Evolutionary conservation across 306 rosid species (phyloP), one percentile per base, ranked within the genome.

Genomic region (Hippophae tibetana): DNA sequence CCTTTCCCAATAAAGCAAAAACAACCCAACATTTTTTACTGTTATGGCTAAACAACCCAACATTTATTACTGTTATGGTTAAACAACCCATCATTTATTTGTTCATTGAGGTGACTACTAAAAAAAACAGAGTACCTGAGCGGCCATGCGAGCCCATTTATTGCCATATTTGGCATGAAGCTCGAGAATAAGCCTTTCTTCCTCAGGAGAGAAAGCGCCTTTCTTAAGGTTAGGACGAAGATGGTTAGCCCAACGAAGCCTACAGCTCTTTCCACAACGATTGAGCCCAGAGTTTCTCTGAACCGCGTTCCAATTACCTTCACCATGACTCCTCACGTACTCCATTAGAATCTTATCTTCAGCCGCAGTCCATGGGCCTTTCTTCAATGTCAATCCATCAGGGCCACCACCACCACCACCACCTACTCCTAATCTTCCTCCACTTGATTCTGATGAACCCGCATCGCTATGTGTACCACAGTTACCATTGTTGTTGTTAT

Each of bases 81-180:
- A 46, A 10, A 46, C 10, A 46, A 46, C 50, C 50, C 50, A 46
- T 7, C 2, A 9, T 5, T 3, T 46, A 13, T 13, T 9, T 46
- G 50, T 46, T 46, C 50, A 9, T 5, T 47, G 5, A 9, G 50
- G 10, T 47, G 10, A 9, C 13, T 1, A 9, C 3, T 7, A 9
- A 47, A 9, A 9, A 47, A 7, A 1, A 9, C 7, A 43, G 3
- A 6, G 57, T 8, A 86, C 97, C 83, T 87, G 82, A 61, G 89
- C 72, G 13, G 95, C 97, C 96, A 90, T 90, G 69, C 89, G 76
- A n/a, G 97, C 97, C 97, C 97, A 90, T 77, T 90, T 90, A 79
- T 90, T 90, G 62, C 97, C 96, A 44, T 68, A 78, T 41, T 79
- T 89, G 13, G 96, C 65, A 50, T 90, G 98, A 5, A 90, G 89